Evolutionary conservation across 768 basidiomycete species (phyloP).

Genomic region (Clathrus columnatus): DNA sequence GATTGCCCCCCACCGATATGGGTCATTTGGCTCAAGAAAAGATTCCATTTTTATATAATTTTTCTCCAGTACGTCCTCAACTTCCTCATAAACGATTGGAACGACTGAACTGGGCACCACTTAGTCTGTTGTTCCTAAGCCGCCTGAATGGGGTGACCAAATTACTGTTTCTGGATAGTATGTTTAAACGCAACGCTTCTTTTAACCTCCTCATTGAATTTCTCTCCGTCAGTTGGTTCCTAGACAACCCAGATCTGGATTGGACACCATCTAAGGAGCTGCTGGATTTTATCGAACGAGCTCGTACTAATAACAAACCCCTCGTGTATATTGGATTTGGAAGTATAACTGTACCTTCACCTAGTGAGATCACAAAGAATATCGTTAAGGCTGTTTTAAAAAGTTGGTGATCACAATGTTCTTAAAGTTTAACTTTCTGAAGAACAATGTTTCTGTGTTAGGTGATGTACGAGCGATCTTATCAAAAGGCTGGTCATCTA

Average conservation of each 20-base stretch:
- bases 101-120: not conserved
- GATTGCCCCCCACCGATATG: conserved; percentile 48
- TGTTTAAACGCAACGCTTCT: conserved; percentile 15
- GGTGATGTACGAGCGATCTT: conserved; percentile 60
- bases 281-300: conserved; percentile 45
- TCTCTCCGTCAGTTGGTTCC: conserved; percentile 42
- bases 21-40: conserved; percentile 50
- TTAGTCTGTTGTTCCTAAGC: conserved; percentile 54
- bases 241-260: conserved; percentile 50
- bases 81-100: conserved; percentile 1
- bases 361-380: conserved; percentile 41
- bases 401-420: conserved; percentile 28
- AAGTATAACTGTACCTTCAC: conserved; percentile 57
- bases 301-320: conserved; percentile 44
- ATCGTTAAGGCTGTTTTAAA: conserved; percentile 54
- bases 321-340: conserved; percentile 70
- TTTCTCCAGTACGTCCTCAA: conserved; percentile 47
- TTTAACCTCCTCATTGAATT: not conserved
- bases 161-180: conserved; percentile 50
- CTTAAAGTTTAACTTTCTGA: not conserved
- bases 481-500: conserved; percentile 57
- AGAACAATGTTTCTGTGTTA: conserved; percentile 16
- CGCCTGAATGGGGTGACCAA: conserved; percentile 60
- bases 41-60: conserved; percentile 58
- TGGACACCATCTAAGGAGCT: conserved; percentile 49